Evolutionary conservation across 441 rosid species (phyloP).

Genomic region (Rhodomyrtus psidioides): DNA sequence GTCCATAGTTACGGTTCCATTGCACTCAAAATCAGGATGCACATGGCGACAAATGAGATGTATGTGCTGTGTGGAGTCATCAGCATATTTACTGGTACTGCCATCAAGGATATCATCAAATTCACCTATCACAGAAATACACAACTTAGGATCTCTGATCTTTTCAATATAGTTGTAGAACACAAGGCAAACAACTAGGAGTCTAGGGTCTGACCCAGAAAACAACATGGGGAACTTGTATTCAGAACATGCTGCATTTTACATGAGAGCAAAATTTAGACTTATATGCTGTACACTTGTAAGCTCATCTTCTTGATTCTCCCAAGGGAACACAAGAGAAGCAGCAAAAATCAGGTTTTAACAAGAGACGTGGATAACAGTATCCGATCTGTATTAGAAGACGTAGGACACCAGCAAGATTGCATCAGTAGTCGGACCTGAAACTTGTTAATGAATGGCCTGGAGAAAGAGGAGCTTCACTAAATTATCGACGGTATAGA

Average conservation of each 20-base stretch:
- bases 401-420: background rate
- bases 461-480: background rate
- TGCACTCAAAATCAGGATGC: slow-evolving; percentile 31
- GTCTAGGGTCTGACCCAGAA: background rate
- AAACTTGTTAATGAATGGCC: background rate
- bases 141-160: background rate
- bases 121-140: slow-evolving; percentile 46
- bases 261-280: background rate
- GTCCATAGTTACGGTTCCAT: slow-evolving; percentile 37
- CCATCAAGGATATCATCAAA: slow-evolving; percentile 76
- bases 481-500: background rate
- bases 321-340: background rate
- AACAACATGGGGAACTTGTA: background rate
- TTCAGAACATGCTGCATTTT: background rate
- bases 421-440: background rate
- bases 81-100: slow-evolving; percentile 29
- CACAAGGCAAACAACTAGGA: background rate
- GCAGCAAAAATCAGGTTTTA: background rate
- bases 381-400: background rate
- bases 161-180: background rate
- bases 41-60: slow-evolving; percentile 33
- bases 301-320: background rate
- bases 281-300: background rate
- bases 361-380: background rate
- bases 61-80: slow-evolving; percentile 42